phyloP scores from a whole-genome alignment of 306 rosid genomes.

The Arachis hypogaea region DNA sequence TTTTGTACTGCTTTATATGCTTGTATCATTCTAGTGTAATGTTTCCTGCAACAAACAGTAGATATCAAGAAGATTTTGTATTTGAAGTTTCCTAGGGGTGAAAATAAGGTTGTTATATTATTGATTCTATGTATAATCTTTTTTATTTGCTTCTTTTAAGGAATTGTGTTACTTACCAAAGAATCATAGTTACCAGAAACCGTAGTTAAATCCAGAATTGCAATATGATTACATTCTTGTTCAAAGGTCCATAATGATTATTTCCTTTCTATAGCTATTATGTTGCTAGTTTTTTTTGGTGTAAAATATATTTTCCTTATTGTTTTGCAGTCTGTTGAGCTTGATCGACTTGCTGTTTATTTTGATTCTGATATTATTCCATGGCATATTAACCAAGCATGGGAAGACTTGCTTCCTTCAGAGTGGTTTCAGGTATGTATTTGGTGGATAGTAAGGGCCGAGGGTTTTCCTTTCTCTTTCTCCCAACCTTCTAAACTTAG shows the following conservation, averaged over 20 bases:
- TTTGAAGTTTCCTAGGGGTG: conserved; percentile 28
- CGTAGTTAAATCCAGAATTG: conserved; percentile 20
- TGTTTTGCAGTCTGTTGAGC: conserved; percentile 80
- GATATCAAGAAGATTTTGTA: conserved; percentile 26
- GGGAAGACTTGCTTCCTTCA: conserved; percentile 91
- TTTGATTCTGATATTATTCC: conserved; percentile 83
- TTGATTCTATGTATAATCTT: not conserved
- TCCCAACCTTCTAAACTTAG: not conserved
- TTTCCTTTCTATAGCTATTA: conserved; percentile 8
- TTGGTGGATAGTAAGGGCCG: conserved; percentile 17
- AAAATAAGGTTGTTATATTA: conserved; percentile 26
- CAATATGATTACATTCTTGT: conserved; percentile 24
- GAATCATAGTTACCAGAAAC: conserved; percentile 27
- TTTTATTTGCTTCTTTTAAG: conserved; percentile 20
- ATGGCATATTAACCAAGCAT: conserved; percentile 75
- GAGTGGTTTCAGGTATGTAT: conserved; percentile 89
- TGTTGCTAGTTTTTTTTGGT: conserved; percentile 24
- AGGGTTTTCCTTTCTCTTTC: not conserved
- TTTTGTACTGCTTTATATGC: conserved; percentile 23
- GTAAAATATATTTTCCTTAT: conserved; percentile 38
- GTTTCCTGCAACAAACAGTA: conserved; percentile 4
- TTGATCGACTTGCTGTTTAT: conserved; percentile 85
- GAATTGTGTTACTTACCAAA: conserved; percentile 32
- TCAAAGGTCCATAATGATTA: conserved; percentile 9
- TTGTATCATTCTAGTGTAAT: conserved; percentile 26